Conservation (phyloP, 768 basidiomycete genomes). For the Leucocoprinus sp. region DNA sequence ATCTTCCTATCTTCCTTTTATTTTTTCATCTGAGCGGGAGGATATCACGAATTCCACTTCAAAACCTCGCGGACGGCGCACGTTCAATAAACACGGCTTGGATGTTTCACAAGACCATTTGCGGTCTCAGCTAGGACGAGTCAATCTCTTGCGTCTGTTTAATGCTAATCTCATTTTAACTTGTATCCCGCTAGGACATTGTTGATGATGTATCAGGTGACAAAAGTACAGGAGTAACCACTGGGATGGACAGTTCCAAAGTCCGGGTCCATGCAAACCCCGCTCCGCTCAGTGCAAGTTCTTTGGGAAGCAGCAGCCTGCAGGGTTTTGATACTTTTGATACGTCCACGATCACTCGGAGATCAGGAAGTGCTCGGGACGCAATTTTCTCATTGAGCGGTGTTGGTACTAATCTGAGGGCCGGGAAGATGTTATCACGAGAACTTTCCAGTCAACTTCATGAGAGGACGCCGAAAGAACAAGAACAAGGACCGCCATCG, state of each 20-base stretch:
- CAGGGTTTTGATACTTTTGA: slow-evolving; percentile 14
- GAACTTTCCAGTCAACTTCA: background rate
- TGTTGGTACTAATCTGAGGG: slow-evolving; percentile 43
- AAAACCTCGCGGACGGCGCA: slow-evolving; percentile 35
- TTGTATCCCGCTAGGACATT: background rate
- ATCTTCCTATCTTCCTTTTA: slow-evolving; percentile 15
- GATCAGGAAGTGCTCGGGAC: slow-evolving; percentile 32
- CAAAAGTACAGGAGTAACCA: no score
- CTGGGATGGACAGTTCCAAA: no score
- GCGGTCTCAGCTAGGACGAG: slow-evolving; percentile 14
- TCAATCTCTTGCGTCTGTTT: background rate
- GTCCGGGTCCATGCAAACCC: slow-evolving; percentile 20
- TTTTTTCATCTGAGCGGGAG: slow-evolving; percentile 11
- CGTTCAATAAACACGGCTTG: slow-evolving; percentile 36
- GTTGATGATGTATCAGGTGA: background rate
- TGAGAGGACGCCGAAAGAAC: slow-evolving; percentile 7
- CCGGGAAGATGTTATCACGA: slow-evolving; percentile 13
- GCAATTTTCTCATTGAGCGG: slow-evolving; percentile 32
- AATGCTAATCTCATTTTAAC: background rate
- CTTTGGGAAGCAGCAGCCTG: slow-evolving; percentile 14
- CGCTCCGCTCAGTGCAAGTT: slow-evolving; percentile 19
- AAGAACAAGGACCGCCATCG: slow-evolving; percentile 10
- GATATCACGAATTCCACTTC: background rate
- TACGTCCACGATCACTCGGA: slow-evolving; percentile 1
- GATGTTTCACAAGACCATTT: slow-evolving; percentile 20